Base-by-base conservation (phyloP, 768 basidiomycete species). In the Hebeloma cylindrosporum region DNA sequence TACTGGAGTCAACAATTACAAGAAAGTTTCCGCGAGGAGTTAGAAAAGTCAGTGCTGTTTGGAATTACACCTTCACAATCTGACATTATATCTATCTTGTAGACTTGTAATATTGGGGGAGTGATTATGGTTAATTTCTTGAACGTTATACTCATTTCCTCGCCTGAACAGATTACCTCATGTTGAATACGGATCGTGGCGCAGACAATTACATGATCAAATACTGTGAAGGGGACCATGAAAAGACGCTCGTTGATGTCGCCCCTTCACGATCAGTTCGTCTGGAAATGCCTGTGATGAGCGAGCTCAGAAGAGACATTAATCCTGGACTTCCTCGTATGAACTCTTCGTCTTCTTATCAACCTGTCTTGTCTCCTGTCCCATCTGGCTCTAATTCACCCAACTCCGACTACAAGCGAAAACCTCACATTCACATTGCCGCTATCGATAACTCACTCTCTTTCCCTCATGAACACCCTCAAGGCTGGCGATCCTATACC, bases 141-240 rank as follows among this genome's bases (percentile, higher is more conserved):
- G 28, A 11, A n/a, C 5, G 13, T 11, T 40, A 22, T 45, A 40
- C 34, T 27, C n/a, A n/a, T n/a, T n/a, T n/a, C n/a, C n/a, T n/a
- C 31, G 42, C 40, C 21, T 47, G 52, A 46, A 30, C 50, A 88
- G 91, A 94, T 65, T 92, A 87, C 65, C 73, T 95, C 32, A 94
- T 94, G 85, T 80, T 91, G 40, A 94, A 93, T 62, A 94, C 93
- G 14, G 92, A 93, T 60, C 81, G 91, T 39, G 85, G 77, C 27
- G 84, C 88, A 1, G 90, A 92, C 69, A 91, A 92, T 62, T 93
- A 88, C 64, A 93, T 93, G 90, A 86, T 93, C 66, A 92, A 89
- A 62, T 89, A 84, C 60, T 92, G 90, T 60, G 86, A 88, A 65
- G 84, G 78, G 32, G 82, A 80, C 29, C 85, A 87, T 45, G 88